These are phyloP conservation scores for Kentomonas sorsogonicus DNA, from an alignment of 208 protist genomes.

Conservation along the genomic window DNA sequence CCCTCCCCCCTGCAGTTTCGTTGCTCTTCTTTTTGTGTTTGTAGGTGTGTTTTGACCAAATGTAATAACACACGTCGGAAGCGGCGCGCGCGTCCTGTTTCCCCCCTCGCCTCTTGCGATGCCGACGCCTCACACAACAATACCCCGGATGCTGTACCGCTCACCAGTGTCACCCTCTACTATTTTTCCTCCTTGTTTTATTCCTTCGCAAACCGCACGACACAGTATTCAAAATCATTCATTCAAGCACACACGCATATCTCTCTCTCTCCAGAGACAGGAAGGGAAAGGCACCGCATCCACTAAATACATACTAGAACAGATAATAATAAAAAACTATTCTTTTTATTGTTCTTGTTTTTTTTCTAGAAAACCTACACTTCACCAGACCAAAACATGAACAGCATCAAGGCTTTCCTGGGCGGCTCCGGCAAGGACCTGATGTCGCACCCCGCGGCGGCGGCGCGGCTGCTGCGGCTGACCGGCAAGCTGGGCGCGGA, in stretches of 20 bases:
- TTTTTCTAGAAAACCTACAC: background rate
- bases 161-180: too few relatives aligned
- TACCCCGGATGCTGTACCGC: too few relatives aligned
- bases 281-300: too few relatives aligned
- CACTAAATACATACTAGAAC: too few relatives aligned
- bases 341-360: background rate
- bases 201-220: too few relatives aligned
- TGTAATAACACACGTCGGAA: background rate
- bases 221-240: too few relatives aligned
- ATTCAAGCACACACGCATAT: too few relatives aligned
- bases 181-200: background rate
- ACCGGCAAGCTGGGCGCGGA: conserved; percentile 19
- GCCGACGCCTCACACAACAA: background rate
- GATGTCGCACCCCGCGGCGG: conserved; percentile 36
- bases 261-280: too few relatives aligned
- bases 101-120: background rate
- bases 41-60: background rate
- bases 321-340: too few relatives aligned
- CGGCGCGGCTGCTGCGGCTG: conserved; percentile 61
- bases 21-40: background rate
- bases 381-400: conserved; percentile 9
- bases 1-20: too few relatives aligned
- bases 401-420: conserved; percentile 58
- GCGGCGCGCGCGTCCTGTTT: background rate
- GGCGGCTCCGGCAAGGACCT: conserved; percentile 49